Base-by-base conservation (phyloP, 768 basidiomycete genomes). In the Boletus coccyginus region DNA sequence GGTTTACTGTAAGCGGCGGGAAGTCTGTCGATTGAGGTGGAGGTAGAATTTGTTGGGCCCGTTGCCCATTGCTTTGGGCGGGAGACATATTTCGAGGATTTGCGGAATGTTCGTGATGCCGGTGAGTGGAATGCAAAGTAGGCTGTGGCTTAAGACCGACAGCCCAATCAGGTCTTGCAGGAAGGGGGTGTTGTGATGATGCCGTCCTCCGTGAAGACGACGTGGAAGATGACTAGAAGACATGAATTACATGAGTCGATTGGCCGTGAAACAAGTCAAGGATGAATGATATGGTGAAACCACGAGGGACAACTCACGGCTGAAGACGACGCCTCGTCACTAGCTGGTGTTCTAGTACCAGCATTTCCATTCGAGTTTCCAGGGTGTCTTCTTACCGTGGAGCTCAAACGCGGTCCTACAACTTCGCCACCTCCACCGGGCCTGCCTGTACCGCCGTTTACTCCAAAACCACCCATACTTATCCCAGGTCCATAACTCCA, bases 111-210 rank as follows among this genome's bases (percentile, higher is more conserved):
- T 87, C 83, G 56, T 83, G 82, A 64, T 84, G 81, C 11, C 84
- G 78, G 24, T 74, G 74, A 1, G 79, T 72, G 32, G 79, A 45
- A 60, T 88, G 81, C 29, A 88, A 70, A 13, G 83, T 88, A 31
- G 86, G 85, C 57, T 90, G 86, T 0, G 90, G 82, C 68, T 87
- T 90, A 35, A 93, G 76, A 16, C 90, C 90, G 5, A 93, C 88
- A 17, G 92, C 91, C 92, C 92, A 94, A 68, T 94, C 92, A 40
- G 92, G 92, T 55, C 92, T 80, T 3, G 90, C 75, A 5, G 92
- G 92, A 39, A 94, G 78, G 14, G 91, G 92, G 54, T 86, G 84
- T 73, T 91, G 78, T 62, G 90, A 90, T 7, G 87, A 77, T 1
- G 81, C 82, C 7, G 88, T 90, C 59, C 84, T 81, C 39, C 87